A percentile compares a stretch with the other conserved stretches of the same genome.
Conservation (phyloP, 2,329 filamentous ascomycete species). For the Sporothrix variecibatus region DNA sequence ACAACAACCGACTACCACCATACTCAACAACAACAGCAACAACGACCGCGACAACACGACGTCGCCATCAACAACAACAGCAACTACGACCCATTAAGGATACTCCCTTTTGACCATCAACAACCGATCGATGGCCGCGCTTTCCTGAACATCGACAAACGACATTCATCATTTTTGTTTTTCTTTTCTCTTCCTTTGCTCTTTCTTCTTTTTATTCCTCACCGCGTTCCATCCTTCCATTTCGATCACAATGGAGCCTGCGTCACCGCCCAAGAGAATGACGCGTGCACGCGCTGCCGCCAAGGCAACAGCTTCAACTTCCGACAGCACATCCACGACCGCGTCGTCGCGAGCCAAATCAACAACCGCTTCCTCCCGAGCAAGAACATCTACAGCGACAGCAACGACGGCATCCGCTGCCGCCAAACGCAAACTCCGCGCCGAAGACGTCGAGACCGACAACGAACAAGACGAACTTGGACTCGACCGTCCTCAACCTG, state of each 20-base stretch:
- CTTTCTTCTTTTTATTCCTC: background rate
- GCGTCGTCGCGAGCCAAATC: constrained; percentile 41
- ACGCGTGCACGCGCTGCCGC: constrained; percentile 46
- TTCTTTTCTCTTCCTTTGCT: background rate
- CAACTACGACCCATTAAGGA: background rate
- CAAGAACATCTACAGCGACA: constrained; percentile 45
- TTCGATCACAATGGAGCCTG: constrained; percentile 33
- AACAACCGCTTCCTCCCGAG: constrained; percentile 51
- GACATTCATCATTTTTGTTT: background rate
- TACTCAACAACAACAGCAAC: background rate
- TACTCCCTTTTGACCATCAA: background rate
- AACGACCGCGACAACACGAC: constrained; percentile 14
- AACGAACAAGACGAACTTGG: constrained; percentile 41
- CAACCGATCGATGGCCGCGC: background rate
- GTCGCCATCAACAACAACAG: background rate
- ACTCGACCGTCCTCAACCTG: constrained; percentile 24
- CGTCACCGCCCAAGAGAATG: constrained; percentile 36
- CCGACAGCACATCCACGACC: constrained; percentile 36
- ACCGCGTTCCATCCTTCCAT: background rate
- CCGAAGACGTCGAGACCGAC: constrained; percentile 53
- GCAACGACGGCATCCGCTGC: constrained; percentile 36
- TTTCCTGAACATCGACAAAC: constrained; percentile 7
- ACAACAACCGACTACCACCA: background rate
- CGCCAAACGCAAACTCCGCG: constrained; percentile 56
- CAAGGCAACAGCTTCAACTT: constrained; percentile 38